Conservation (phyloP, 441 rosid species). For the Biscutella laevigata region DNA sequence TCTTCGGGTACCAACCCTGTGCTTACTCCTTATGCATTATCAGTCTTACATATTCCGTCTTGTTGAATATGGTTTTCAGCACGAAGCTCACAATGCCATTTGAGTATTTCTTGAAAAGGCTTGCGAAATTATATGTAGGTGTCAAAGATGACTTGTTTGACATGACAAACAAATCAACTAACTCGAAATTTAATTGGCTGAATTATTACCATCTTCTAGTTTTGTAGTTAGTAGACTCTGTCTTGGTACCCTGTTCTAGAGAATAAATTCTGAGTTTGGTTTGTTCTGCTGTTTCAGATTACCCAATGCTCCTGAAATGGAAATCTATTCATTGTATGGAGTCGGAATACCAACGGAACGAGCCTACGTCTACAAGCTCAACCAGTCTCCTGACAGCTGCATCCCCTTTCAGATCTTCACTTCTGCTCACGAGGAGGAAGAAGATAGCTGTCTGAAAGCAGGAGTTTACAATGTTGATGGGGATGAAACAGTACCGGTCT, state of each 20-base stretch:
- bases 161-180: neutral
- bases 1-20: neutral
- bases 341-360: slow-evolving; percentile 95
- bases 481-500: slow-evolving; percentile 86
- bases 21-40: slow-evolving; percentile 4
- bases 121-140: neutral
- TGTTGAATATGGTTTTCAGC: neutral
- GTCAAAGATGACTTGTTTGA: neutral
- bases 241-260: neutral
- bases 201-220: neutral
- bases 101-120: slow-evolving; percentile 2
- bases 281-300: slow-evolving; percentile 45
- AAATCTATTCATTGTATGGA: slow-evolving; percentile 77
- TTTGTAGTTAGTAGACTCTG: neutral
- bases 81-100: neutral
- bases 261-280: neutral
- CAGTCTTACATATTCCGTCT: neutral
- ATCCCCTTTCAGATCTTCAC: slow-evolving; percentile 89
- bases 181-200: neutral
- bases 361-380: slow-evolving; percentile 66
- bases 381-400: slow-evolving; percentile 63
- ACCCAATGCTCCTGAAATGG: slow-evolving; percentile 92
- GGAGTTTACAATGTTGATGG: slow-evolving; percentile 88
- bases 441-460: slow-evolving; percentile 58
- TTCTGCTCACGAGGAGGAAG: slow-evolving; percentile 52